phyloP scores from a whole-genome alignment of 495 filamentous ascomycete genomes.

The Pyrenula massariospora region DNA sequence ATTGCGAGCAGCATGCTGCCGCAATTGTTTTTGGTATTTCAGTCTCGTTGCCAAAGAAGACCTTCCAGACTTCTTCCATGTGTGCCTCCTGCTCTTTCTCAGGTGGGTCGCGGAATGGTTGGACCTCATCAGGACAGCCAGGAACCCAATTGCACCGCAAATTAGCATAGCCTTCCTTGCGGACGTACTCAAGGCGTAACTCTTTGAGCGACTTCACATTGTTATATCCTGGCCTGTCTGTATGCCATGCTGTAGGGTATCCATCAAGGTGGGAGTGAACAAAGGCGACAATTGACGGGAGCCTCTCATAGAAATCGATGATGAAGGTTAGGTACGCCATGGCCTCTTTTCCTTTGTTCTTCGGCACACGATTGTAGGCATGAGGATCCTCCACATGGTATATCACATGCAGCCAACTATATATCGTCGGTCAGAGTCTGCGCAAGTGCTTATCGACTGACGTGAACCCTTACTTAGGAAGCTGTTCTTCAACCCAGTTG shows the following conservation, averaged over 20 bases:
- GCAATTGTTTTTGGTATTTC: constrained; percentile 32
- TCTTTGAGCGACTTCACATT: constrained; percentile 24
- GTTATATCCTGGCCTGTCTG: constrained; percentile 28
- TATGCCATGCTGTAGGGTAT: constrained; percentile 30
- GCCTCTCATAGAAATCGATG: constrained; percentile 33
- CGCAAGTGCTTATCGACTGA: too few species aligned
- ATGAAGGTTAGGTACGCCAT: constrained; percentile 41
- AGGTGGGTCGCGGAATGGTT: constrained; percentile 26
- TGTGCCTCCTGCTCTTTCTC: constrained; percentile 7
- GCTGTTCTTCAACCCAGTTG: too few species aligned
- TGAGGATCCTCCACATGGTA: constrained; percentile 49
- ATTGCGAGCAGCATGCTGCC: constrained; percentile 57
- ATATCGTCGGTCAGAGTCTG: too few species aligned
- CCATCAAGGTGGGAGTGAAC: constrained; percentile 36
- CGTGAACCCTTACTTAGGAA: too few species aligned
- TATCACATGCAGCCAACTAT: too few species aligned
- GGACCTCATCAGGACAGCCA: constrained; percentile 31
- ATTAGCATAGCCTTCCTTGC: constrained; percentile 34
- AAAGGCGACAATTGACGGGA: constrained; percentile 35
- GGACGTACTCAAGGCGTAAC: constrained; percentile 28
- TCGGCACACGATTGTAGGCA: constrained; percentile 21
- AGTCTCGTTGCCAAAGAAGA: constrained; percentile 32
- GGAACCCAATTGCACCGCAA: constrained; percentile 33
- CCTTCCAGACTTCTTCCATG: constrained; percentile 22
- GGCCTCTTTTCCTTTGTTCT: constrained; percentile 36